Evolutionary conservation across 306 rosid species (phyloP).

Genomic region (Vigna angularis): DNA sequence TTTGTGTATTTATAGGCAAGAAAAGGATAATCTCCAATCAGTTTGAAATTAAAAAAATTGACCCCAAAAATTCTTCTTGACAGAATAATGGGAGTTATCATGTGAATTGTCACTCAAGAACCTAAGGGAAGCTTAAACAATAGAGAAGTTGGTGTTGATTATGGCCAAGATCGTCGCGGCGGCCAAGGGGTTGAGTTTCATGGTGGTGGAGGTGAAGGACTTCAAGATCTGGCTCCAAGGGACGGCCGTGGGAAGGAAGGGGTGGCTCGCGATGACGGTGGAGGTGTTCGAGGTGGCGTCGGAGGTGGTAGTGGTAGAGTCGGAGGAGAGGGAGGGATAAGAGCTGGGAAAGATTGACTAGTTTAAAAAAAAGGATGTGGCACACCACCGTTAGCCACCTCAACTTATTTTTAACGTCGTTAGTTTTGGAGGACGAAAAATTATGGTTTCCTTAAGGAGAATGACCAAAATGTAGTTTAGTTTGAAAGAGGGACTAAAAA

Average conservation of each 20-base stretch:
- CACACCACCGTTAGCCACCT: too few relatives aligned
- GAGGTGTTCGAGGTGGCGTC: slow-evolving; percentile 4
- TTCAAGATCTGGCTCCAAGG: slow-evolving; percentile 65
- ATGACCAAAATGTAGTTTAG: too few relatives aligned
- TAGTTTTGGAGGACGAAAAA: too few relatives aligned
- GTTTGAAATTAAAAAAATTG: background rate
- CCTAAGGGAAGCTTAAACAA: background rate
- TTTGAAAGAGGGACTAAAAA: too few relatives aligned
- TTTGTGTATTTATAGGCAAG: background rate
- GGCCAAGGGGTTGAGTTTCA: slow-evolving; percentile 62
- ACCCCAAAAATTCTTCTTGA: background rate
- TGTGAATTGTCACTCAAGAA: background rate
- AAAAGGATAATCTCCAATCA: background rate
- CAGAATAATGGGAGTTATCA: background rate
- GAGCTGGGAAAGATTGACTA: too few relatives aligned
- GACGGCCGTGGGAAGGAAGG: slow-evolving; percentile 64
- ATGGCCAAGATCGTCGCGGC: slow-evolving; percentile 61
- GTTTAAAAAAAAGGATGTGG: too few relatives aligned
- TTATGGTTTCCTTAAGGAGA: too few relatives aligned
- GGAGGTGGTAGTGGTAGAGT: too few relatives aligned
- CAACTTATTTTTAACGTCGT: too few relatives aligned
- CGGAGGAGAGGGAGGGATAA: too few relatives aligned
- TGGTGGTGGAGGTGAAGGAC: slow-evolving; percentile 56
- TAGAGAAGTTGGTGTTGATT: slow-evolving; percentile 37
- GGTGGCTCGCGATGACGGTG: slow-evolving; percentile 63